These are phyloP conservation scores for Hypoxylon sp. DNA, from an alignment of 2,329 filamentous ascomycete species.

Conservation along the genomic window DNA sequence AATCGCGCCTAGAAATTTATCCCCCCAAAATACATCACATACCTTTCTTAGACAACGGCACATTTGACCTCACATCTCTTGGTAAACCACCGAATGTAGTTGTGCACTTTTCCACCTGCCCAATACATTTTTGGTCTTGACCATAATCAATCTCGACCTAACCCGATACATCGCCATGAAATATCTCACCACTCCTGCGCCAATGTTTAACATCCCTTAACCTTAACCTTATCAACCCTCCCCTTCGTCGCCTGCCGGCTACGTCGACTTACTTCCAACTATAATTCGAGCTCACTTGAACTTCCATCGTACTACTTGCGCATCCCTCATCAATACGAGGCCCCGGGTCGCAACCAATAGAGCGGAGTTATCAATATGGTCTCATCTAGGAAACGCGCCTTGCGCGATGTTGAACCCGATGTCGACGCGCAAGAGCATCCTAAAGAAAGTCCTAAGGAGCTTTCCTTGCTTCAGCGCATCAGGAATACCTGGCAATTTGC, in stretches of 20 bases:
- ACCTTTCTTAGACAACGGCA: constrained; percentile 14
- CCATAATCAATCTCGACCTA: constrained; percentile 11
- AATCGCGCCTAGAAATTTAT: constrained; percentile 40
- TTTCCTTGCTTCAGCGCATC: constrained; percentile 73
- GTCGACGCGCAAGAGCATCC: constrained; percentile 46
- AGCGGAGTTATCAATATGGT: constrained; percentile 56
- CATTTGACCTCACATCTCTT: constrained; percentile 23
- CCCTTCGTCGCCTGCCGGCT: constrained; percentile 6
- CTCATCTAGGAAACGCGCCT: constrained; percentile 64
- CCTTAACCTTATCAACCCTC: constrained; percentile 31
- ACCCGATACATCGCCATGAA: constrained; percentile 38
- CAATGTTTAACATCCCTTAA: constrained; percentile 37
- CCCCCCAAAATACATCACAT: constrained; percentile 25
- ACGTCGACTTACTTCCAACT: constrained; percentile 12
- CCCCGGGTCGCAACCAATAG: constrained; percentile 20
- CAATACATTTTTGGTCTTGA: constrained; percentile 29
- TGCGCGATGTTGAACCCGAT: constrained; percentile 60
- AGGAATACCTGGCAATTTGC: constrained; percentile 97
- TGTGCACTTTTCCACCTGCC: constrained; percentile 18
- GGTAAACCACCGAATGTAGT: constrained; percentile 23
- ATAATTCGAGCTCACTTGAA: constrained; percentile 4
- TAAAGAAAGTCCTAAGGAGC: constrained; percentile 49
- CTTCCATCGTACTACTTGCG: constrained; percentile 14
- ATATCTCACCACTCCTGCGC: constrained; percentile 36
- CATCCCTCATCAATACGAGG: constrained; percentile 10